A percentile compares a stretch with the other conserved stretches of the same genome.
phyloP scores from a whole-genome alignment of 2,329 filamentous ascomycete genomes.

The Fusarium buharicum region DNA sequence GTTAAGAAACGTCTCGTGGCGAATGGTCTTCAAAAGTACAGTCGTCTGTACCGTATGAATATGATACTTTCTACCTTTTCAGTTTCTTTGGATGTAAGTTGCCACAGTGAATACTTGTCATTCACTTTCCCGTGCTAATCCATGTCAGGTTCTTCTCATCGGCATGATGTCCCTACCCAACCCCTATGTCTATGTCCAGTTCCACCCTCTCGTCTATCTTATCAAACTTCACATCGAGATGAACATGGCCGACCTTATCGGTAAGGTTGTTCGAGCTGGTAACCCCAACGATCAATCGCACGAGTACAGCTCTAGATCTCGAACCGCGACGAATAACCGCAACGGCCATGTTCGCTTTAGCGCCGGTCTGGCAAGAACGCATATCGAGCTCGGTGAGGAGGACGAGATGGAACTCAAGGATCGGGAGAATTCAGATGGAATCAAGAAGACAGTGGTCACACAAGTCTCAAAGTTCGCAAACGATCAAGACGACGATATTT shows the following conservation, averaged over 20 bases:
- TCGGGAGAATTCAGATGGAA: conserved; percentile 38
- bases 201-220: conserved; percentile 40
- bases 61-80: conserved; percentile 44
- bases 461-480: conserved; percentile 27
- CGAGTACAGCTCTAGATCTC: conserved; percentile 40
- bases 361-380: conserved; percentile 31
- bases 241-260: conserved; percentile 43
- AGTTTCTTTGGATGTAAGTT: conserved; percentile 42
- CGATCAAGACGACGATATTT: conserved; percentile 33
- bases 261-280: conserved; percentile 39
- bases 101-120: too few relatives aligned
- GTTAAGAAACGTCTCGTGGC: conserved; percentile 58
- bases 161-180: conserved; percentile 41
- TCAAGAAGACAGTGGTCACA: conserved; percentile 41
- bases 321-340: conserved; percentile 24
- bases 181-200: conserved; percentile 40
- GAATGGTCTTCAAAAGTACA: conserved; percentile 61
- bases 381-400: conserved; percentile 45
- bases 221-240: conserved; percentile 41
- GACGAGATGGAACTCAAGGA: conserved; percentile 43
- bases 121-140: not conserved
- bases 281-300: conserved; percentile 19
- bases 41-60: conserved; percentile 54
- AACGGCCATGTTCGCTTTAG: conserved; percentile 30
- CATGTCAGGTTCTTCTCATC: conserved; percentile 32